phyloP scores from a whole-genome alignment of 1,139 yeast genomes.

The Yamadazyma epiphylla region DNA sequence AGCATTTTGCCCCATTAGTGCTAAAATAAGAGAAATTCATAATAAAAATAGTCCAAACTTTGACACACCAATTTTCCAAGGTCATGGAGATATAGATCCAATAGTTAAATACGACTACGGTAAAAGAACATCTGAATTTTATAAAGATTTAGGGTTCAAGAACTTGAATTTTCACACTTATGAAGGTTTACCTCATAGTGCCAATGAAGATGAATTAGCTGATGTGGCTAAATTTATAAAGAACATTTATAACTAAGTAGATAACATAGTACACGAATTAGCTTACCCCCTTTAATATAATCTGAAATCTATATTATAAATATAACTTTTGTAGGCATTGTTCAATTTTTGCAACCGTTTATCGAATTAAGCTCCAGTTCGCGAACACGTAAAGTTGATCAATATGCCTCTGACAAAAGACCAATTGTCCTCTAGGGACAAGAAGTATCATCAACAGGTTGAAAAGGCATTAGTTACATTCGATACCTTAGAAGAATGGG shows the following conservation, averaged over 20 bases:
- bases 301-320: too few relatives aligned
- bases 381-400: too few relatives aligned
- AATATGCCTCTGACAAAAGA: neutral
- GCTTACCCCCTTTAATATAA: too few relatives aligned
- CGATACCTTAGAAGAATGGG: constrained; percentile 93
- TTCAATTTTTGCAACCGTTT: too few relatives aligned
- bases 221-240: constrained; percentile 56
- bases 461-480: constrained; percentile 77
- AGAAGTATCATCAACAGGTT: constrained; percentile 59
- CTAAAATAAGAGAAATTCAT: constrained; percentile 27
- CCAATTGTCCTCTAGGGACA: constrained; percentile 18
- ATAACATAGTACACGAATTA: too few relatives aligned
- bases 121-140: constrained; percentile 42
- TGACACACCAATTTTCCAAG: constrained; percentile 78
- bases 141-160: constrained; percentile 46
- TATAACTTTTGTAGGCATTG: too few relatives aligned
- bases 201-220: constrained; percentile 60
- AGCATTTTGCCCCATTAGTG: constrained; percentile 66
- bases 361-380: too few relatives aligned
- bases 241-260: constrained; percentile 8
- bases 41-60: constrained; percentile 35
- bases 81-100: constrained; percentile 82
- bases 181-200: constrained; percentile 62
- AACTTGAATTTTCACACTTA: constrained; percentile 58
- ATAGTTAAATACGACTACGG: constrained; percentile 54